Percentiles rank a stretch among this genome's conserved stretches.
Evolutionary conservation across 2,329 filamentous ascomycete species (phyloP).

Genomic region (Fusarium verticillioides): DNA sequence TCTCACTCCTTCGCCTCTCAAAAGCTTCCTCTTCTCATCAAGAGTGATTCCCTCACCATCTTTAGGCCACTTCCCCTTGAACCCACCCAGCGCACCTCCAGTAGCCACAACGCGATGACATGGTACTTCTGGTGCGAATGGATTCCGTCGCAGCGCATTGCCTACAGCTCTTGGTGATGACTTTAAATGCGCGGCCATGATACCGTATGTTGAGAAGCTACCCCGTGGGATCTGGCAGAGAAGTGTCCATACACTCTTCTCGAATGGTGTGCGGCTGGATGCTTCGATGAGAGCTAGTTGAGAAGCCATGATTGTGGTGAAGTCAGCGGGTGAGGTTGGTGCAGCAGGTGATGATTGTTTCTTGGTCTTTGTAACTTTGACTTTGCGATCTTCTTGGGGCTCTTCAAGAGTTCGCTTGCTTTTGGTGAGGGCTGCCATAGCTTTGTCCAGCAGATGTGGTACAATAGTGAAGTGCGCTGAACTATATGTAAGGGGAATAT

Average conservation of each 20-base stretch:
- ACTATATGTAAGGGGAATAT: neutral
- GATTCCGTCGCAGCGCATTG: slow-evolving; percentile 80
- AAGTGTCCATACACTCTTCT: slow-evolving; percentile 74
- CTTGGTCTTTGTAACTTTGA: slow-evolving; percentile 26
- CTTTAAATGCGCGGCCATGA: slow-evolving; percentile 72
- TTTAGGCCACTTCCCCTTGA: slow-evolving; percentile 73
- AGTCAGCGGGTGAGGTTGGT: neutral
- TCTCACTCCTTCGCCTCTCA: slow-evolving; percentile 71
- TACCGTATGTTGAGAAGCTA: slow-evolving; percentile 80
- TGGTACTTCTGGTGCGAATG: slow-evolving; percentile 83
- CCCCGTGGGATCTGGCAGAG: slow-evolving; percentile 83
- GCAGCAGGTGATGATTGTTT: slow-evolving; percentile 3
- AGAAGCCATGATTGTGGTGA: slow-evolving; percentile 45
- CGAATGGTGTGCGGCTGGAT: slow-evolving; percentile 62
- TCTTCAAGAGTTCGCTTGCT: slow-evolving; percentile 40
- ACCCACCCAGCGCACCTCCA: slow-evolving; percentile 76
- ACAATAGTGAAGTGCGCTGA: neutral
- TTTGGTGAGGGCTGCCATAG: slow-evolving; percentile 32
- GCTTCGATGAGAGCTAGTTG: slow-evolving; percentile 59
- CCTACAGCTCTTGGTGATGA: slow-evolving; percentile 83
- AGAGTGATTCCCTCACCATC: slow-evolving; percentile 71
- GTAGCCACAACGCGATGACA: slow-evolving; percentile 85
- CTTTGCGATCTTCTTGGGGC: slow-evolving; percentile 11
- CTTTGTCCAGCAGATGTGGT: neutral
- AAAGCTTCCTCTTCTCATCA: slow-evolving; percentile 70